Conservation (phyloP, 139 green algal species). For the Mesotaenium endlicherianum region DNA sequence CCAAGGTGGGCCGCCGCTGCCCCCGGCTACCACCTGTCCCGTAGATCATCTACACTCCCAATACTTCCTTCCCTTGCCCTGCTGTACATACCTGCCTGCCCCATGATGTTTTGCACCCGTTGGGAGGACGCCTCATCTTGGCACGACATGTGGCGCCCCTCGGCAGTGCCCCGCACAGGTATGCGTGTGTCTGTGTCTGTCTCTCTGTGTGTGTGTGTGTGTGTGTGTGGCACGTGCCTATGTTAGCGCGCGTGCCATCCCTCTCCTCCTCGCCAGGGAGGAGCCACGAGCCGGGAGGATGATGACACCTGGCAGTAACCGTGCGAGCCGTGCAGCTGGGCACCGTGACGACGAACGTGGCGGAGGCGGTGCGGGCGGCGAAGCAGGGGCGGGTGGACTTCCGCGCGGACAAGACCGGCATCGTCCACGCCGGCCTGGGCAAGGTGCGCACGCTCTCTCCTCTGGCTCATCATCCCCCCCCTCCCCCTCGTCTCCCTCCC, state of each 20-base stretch:
- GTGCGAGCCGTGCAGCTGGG: slow-evolving; percentile 60
- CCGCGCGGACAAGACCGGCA: slow-evolving; percentile 67
- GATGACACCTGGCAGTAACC: no score
- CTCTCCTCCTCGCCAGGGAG: no score
- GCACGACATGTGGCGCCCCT: background rate
- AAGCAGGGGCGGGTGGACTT: slow-evolving; percentile 80
- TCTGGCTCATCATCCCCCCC: no score
- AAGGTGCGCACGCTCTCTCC: background rate
- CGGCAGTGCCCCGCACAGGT: background rate
- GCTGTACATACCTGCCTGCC: background rate
- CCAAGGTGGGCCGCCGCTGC: no score
- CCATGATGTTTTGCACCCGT: background rate
- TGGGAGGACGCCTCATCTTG: background rate
- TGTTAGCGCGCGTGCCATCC: no score
- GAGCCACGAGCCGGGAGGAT: no score
- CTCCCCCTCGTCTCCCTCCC: no score
- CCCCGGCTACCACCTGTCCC: no score
- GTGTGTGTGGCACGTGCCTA: background rate
- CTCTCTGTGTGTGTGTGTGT: background rate
- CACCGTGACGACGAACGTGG: slow-evolving; percentile 77
- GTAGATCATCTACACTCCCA: background rate
- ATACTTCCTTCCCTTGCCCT: background rate
- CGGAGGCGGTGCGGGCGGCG: slow-evolving; percentile 64
- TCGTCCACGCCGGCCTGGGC: slow-evolving; percentile 65
- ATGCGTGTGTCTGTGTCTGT: background rate